These are phyloP conservation scores for Byssothecium circinans DNA, from an alignment of 2,329 filamentous ascomycete species.

Conservation along the genomic window DNA sequence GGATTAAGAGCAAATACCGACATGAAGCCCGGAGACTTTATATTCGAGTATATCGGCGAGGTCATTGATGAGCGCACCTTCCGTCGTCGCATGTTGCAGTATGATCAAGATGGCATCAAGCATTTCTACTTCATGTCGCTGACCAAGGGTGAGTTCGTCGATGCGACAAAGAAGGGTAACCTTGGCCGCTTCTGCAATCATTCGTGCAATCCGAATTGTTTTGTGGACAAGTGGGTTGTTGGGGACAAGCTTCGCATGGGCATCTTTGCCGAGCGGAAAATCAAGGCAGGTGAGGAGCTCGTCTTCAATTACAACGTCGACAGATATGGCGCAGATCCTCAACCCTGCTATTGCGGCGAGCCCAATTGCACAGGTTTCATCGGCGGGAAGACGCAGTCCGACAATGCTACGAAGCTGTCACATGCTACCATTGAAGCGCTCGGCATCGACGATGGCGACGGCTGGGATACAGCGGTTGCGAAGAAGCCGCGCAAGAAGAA, in stretches of 20 bases:
- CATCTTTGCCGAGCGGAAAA: constrained; percentile 86
- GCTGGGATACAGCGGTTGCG: constrained; percentile 86
- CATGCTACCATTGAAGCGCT: constrained; percentile 90
- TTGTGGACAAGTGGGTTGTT: constrained; percentile 99
- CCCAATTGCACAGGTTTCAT: constrained; percentile 95
- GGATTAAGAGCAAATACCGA: constrained; percentile 81
- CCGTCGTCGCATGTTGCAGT: constrained; percentile 85
- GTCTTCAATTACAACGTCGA: constrained; percentile 99
- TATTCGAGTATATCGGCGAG: constrained; percentile 98
- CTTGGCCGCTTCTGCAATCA: constrained; percentile 98
- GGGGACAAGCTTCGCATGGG: constrained; percentile 98
- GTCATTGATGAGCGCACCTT: constrained; percentile 94
- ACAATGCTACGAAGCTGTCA: constrained; percentile 88
- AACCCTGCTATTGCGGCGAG: constrained; percentile 95
- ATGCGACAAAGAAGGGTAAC: constrained; percentile 95
- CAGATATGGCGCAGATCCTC: constrained; percentile 92
- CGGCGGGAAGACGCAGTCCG: constrained; percentile 95
- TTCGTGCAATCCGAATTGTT: constrained; percentile 98
- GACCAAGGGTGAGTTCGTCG: constrained; percentile 93
- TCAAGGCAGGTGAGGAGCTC: constrained; percentile 88
- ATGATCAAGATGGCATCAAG: constrained; percentile 94
- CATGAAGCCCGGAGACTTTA: constrained; percentile 82
- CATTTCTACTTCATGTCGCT: constrained; percentile 99
- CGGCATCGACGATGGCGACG: constrained; percentile 88
- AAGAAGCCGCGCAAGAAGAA: constrained; percentile 94